Conservation (phyloP, 78 protist species). For the Monosiga brevicollis region DNA sequence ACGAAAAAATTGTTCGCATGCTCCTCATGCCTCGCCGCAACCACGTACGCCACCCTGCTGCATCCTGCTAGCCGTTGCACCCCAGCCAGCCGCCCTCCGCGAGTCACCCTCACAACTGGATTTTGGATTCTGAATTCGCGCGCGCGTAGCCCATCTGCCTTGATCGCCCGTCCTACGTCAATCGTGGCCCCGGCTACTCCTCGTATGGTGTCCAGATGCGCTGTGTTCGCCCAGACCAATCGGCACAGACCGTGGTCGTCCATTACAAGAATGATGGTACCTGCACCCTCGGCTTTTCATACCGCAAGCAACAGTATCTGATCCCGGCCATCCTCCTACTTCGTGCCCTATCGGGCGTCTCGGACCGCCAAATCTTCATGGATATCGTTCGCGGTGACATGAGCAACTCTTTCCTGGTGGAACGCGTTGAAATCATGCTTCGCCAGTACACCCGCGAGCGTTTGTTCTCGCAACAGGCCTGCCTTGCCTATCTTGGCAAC, state of each 20-base stretch:
- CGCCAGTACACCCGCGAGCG: conserved; percentile 2
- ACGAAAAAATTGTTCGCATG: conserved; percentile 81
- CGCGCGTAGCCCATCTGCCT: conserved; percentile 41
- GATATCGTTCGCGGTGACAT: conserved; percentile 22
- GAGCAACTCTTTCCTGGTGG: conserved; percentile 47
- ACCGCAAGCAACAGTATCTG: conserved; percentile 68
- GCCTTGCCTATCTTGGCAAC: conserved; percentile 48
- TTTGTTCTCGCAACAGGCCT: conserved; percentile 29
- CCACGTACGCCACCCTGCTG: not conserved
- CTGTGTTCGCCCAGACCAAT: conserved; percentile 73
- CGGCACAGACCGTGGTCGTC: conserved; percentile 44
- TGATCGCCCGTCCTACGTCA: conserved; percentile 52
- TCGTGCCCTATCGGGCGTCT: conserved; percentile 31
- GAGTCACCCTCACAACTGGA: too few relatives aligned
- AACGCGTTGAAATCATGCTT: conserved; percentile 62
- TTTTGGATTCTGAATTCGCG: too few relatives aligned
- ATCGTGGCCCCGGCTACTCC: conserved; percentile 77
- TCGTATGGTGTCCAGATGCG: conserved; percentile 64
- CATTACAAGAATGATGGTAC: conserved; percentile 76
- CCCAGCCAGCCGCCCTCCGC: too few relatives aligned
- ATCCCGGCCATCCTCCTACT: conserved; percentile 70
- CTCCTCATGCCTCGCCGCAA: conserved; percentile 69
- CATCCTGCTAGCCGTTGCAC: too few relatives aligned
- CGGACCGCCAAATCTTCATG: conserved; percentile 73
- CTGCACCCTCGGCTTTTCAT: conserved; percentile 48